These are phyloP conservation scores for Cyberlindnera bimundalis DNA, from an alignment of 805 yeast species.

Conservation along the genomic window DNA sequence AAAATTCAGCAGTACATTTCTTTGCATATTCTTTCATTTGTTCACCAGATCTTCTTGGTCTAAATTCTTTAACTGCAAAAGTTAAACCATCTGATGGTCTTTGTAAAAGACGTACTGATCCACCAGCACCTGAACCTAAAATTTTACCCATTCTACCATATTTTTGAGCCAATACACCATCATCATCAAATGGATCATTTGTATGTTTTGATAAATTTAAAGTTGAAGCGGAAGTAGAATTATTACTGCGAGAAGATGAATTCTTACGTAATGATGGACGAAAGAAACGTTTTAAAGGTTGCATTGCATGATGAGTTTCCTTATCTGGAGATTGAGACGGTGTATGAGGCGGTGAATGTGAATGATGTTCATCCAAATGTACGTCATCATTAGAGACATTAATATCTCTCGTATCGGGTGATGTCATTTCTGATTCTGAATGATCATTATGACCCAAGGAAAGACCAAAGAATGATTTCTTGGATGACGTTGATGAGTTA, in stretches of 20 bases:
- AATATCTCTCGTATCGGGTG: neutral
- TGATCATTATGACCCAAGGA: neutral
- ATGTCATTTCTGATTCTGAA: neutral
- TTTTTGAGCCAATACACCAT: conserved; percentile 51
- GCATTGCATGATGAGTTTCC: conserved; percentile 17
- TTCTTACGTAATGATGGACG: conserved; percentile 22
- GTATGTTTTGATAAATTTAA: conserved; percentile 8
- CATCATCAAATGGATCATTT: conserved; percentile 36
- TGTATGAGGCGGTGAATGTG: conserved; percentile 3
- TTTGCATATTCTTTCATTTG: conserved; percentile 74
- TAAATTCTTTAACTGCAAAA: conserved; percentile 82
- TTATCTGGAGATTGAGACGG: conserved; percentile 7
- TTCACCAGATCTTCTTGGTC: conserved; percentile 69
- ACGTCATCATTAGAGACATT: no score
- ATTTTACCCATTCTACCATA: conserved; percentile 74
- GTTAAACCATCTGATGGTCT: conserved; percentile 67
- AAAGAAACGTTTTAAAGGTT: conserved; percentile 26
- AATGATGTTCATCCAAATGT: no score
- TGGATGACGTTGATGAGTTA: conserved; percentile 4
- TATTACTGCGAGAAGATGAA: conserved; percentile 6
- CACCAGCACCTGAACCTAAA: conserved; percentile 86
- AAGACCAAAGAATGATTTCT: conserved; percentile 13
- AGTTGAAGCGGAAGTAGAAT: conserved; percentile 6
- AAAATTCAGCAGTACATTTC: conserved; percentile 84
- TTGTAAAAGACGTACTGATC: conserved; percentile 69